Conservation (phyloP, 2,329 filamentous ascomycete genomes). For the Epicoccum sorghinum region DNA sequence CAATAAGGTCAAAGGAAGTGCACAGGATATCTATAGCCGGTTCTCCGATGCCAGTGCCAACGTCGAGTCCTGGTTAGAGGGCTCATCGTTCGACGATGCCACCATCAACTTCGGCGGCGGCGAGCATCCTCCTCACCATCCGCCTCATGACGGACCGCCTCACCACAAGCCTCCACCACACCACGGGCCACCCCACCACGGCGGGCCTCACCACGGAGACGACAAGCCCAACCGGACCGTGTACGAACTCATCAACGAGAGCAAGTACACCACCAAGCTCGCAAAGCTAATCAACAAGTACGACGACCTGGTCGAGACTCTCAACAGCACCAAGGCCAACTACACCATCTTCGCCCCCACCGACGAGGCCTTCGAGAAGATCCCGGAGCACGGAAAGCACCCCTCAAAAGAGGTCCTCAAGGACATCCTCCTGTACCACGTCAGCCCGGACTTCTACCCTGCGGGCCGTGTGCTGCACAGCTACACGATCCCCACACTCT, state of each 20-base stretch:
- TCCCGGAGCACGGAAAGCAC: conserved; percentile 62
- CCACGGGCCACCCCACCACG: conserved; percentile 39
- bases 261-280: conserved; percentile 78
- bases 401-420: conserved; percentile 74
- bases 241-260: conserved; percentile 77
- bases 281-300: conserved; percentile 76
- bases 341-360: conserved; percentile 83
- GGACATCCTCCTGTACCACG: conserved; percentile 74
- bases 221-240: conserved; percentile 70
- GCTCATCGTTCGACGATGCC: conserved; percentile 42
- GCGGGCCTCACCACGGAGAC: conserved; percentile 47
- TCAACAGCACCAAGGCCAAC: conserved; percentile 77
- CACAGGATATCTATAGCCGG: conserved; percentile 47
- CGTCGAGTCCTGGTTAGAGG: conserved; percentile 55
- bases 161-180: conserved; percentile 22
- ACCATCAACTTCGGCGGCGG: conserved; percentile 45
- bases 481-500: conserved; percentile 75
- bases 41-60: conserved; percentile 54
- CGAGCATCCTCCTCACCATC: conserved; percentile 38
- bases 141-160: conserved; percentile 21
- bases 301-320: conserved; percentile 70
- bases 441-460: conserved; percentile 71
- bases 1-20: conserved; percentile 47
- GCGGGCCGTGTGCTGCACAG: conserved; percentile 68
- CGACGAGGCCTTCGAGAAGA: conserved; percentile 75